A percentile compares a stretch with the other conserved stretches of the same genome.
Conservation (phyloP, 768 basidiomycete species). For the Paxillus rubicundulus region DNA sequence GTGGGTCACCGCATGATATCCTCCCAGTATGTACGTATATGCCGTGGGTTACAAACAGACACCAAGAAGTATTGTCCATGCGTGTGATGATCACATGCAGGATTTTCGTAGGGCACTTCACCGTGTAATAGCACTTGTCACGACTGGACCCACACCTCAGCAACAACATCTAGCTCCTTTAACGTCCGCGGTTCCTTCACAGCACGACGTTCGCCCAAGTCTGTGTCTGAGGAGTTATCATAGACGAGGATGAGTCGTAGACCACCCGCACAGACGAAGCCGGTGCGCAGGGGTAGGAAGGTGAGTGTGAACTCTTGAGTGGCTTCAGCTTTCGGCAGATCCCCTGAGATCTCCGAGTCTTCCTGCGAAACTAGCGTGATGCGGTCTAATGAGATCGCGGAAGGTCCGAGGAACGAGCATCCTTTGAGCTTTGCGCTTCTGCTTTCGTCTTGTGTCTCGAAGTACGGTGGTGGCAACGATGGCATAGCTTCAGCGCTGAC, state of each 20-base stretch:
- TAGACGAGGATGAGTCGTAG: conserved; percentile 65
- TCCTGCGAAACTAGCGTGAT: conserved; percentile 34
- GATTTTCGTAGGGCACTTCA: conserved; percentile 11
- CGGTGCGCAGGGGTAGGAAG: conserved; percentile 56
- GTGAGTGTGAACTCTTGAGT: conserved; percentile 62
- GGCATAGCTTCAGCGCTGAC: conserved; percentile 5
- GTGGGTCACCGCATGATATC: conserved; percentile 51
- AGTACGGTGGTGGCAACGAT: conserved; percentile 47
- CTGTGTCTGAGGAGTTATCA: conserved; percentile 45
- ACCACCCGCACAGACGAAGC: conserved; percentile 66
- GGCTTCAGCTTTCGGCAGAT: conserved; percentile 33
- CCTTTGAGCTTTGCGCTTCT: conserved; percentile 30
- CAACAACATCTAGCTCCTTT: conserved; percentile 71
- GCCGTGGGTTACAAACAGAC: conserved; percentile 1
- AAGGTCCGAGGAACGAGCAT: conserved; percentile 50
- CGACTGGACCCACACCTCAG: conserved; percentile 63
- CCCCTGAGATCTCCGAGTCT: conserved; percentile 2
- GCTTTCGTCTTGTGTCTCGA: conserved; percentile 39
- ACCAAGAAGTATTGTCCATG: background rate
- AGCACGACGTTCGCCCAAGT: conserved; percentile 20
- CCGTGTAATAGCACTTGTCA: conserved; percentile 16
- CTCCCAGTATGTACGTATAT: background rate
- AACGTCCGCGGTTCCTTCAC: conserved; percentile 45
- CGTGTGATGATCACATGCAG: background rate
- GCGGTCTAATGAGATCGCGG: conserved; percentile 44